Base-by-base conservation (phyloP, 1,284 basidiomycete genomes). In the Austroboletus novae-zelandiae region DNA sequence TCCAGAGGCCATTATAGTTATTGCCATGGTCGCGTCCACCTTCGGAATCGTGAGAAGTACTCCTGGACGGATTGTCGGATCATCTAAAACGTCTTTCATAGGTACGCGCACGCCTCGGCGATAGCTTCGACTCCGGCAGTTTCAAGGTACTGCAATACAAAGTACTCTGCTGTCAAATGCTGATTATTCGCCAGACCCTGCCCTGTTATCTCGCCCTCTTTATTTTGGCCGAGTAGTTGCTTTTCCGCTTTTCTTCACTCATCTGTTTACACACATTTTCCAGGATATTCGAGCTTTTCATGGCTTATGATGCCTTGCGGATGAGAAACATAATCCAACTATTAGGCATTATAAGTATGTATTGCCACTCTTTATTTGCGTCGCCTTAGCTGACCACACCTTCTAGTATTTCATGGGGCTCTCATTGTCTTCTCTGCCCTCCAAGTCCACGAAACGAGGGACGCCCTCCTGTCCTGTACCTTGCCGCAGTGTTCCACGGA, bases 131-230 rank as follows among this genome's bases (percentile, higher is more conserved):
- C 37, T 9, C 35, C 1, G 14, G 64, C 5, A 62, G 70, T 57
- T 83, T 84, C 70, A 86, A 84, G 71, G 85, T 81, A 51, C 23
- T 63, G 50, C 39, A 43, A 17, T 51, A 27, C 35, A 29, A 32
- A 17, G 15, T 30, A 14, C 37, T 18, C 31, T 47, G 9, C 25
- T 40, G 43, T 35, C 52, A 48, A 55, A 25, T 50, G 41, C 47
- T 52, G 47, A 56, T 50, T 18, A 37, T 39, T 36, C 46, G 15
- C 29, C 29, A 91, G 86, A 91, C 89, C n/a, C 67, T 91, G 54
- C 83, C 89, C 56, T 91, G 89, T 66, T 91, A 90, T 66, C 79
- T 91, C 9, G 86, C 86, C 3, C 74, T 91, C 13, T 91, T 90
- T 67, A 81, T 83, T 34, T 73, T 91, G n/a, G 88, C 85, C 50